Conservation (phyloP, 176 grass and related monocot species). For the Canna indica region DNA sequence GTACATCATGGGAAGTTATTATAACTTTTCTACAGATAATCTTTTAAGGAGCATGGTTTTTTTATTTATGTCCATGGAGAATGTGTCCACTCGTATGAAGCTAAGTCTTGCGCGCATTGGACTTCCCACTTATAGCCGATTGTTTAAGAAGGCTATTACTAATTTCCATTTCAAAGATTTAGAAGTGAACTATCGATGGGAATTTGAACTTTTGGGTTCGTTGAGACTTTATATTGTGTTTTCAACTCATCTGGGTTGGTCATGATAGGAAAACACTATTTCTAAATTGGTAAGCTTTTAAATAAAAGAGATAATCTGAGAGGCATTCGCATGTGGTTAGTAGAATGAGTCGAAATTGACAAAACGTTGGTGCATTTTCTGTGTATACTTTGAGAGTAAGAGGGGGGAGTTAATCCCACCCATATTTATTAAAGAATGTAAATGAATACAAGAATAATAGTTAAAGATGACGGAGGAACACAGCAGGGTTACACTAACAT, state of each 20-base stretch:
- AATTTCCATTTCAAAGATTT: not conserved
- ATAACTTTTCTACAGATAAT: not conserved
- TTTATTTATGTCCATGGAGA: not conserved
- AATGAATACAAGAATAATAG: too few relatives aligned
- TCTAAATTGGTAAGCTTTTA: not conserved
- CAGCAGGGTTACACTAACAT: too few relatives aligned
- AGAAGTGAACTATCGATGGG: not conserved
- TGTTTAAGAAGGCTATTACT: not conserved
- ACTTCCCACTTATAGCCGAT: not conserved
- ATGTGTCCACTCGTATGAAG: not conserved
- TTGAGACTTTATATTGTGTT: not conserved
- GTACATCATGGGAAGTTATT: not conserved
- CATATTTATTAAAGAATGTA: too few relatives aligned
- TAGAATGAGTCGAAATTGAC: not conserved
- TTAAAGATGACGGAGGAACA: too few relatives aligned
- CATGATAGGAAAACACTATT: not conserved
- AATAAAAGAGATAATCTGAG: not conserved
- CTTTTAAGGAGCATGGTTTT: not conserved
- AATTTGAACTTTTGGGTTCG: not conserved
- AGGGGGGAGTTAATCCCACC: too few relatives aligned
- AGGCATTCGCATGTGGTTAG: not conserved
- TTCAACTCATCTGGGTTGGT: not conserved
- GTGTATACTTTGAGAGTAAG: too few relatives aligned
- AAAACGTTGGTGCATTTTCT: not conserved
- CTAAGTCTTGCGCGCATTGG: not conserved